Conservation (phyloP, 345 rosid genomes). For the Laguncularia racemosa region DNA sequence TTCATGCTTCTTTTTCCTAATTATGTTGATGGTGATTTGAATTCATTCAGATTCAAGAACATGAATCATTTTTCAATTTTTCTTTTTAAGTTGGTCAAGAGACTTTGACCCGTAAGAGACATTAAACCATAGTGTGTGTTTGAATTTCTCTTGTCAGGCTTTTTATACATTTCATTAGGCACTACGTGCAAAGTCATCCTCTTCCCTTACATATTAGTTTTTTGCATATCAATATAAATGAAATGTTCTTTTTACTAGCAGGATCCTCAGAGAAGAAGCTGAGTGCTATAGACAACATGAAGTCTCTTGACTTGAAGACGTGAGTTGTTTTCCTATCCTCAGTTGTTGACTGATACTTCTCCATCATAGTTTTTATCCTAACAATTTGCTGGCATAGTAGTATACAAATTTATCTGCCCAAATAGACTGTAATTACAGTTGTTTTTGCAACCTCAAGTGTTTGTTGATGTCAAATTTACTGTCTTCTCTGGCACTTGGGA, state of each 20-base stretch:
- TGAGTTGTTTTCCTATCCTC: conserved; percentile 23
- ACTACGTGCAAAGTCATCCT: background rate
- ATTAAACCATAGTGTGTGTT: background rate
- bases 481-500: too few species aligned
- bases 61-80: too few species aligned
- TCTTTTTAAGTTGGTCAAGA: too few species aligned
- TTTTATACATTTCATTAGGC: background rate
- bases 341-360: background rate
- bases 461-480: too few species aligned
- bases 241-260: conserved; percentile 19
- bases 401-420: background rate
- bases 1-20: background rate
- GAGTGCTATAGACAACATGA: conserved; percentile 49
- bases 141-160: background rate
- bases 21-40: background rate
- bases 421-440: too few species aligned
- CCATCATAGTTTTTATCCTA: too few species aligned
- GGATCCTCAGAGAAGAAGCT: conserved; percentile 48
- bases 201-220: background rate
- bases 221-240: background rate
- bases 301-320: conserved; percentile 70
- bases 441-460: too few species aligned
- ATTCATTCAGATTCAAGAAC: too few species aligned
- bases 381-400: background rate
- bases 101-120: too few species aligned